These are phyloP conservation scores for Mytilinidion resinicola DNA, from an alignment of 495 filamentous ascomycete genomes.

Conservation along the genomic window DNA sequence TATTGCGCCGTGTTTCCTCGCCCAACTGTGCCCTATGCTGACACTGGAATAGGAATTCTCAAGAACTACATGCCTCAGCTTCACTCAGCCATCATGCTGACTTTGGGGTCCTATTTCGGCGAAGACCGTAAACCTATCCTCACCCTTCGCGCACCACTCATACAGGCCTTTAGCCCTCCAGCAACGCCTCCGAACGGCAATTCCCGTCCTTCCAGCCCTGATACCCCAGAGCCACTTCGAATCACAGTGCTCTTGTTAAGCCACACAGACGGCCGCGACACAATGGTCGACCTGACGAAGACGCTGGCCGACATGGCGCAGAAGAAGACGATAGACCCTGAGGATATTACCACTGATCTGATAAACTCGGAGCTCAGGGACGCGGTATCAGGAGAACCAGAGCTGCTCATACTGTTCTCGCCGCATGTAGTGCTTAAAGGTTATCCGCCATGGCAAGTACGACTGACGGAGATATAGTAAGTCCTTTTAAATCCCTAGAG, in stretches of 20 bases:
- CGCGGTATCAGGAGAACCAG: slow-evolving; percentile 73
- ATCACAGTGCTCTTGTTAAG: slow-evolving; percentile 83
- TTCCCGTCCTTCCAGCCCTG: neutral
- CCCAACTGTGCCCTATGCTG: neutral
- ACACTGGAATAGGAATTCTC: slow-evolving; percentile 56
- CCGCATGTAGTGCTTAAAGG: slow-evolving; percentile 75
- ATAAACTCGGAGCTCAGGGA: slow-evolving; percentile 83
- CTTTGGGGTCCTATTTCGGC: slow-evolving; percentile 80
- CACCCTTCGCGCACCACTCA: slow-evolving; percentile 68
- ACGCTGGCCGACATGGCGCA: slow-evolving; percentile 93
- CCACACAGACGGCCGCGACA: slow-evolving; percentile 81
- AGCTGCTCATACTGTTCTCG: slow-evolving; percentile 80
- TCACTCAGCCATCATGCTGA: slow-evolving; percentile 63
- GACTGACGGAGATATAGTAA: slow-evolving; percentile 85
- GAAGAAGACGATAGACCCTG: slow-evolving; percentile 66
- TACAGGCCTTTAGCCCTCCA: slow-evolving; percentile 46
- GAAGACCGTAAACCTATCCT: slow-evolving; percentile 59
- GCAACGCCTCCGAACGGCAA: slow-evolving; percentile 26
- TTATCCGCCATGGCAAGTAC: slow-evolving; percentile 93
- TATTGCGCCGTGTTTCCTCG: neutral
- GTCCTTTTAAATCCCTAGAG: neutral
- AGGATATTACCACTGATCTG: slow-evolving; percentile 76
- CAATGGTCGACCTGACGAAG: slow-evolving; percentile 90
- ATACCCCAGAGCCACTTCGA: slow-evolving; percentile 34
- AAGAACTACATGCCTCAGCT: slow-evolving; percentile 77